A percentile compares a stretch with the other conserved stretches of the same genome.
phyloP scores from a whole-genome alignment of 768 basidiomycete genomes.

The Suillus sp. region DNA sequence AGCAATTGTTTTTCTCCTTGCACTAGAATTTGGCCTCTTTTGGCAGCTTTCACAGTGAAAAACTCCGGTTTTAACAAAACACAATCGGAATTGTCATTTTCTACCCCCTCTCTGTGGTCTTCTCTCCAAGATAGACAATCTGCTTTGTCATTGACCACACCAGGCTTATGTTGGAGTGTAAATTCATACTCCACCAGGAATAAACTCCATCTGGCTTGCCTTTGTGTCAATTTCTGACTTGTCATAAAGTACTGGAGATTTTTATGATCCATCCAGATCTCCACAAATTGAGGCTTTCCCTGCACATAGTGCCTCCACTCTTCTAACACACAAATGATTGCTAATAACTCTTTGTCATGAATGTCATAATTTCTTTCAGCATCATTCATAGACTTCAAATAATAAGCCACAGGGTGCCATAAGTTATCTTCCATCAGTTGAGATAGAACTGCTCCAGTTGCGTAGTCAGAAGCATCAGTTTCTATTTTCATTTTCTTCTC shows the following conservation, averaged over 20 bases:
- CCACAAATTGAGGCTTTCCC: neutral
- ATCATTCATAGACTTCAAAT: constrained; percentile 26
- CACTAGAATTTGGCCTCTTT: too few relatives aligned
- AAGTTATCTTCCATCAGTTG: constrained; percentile 5
- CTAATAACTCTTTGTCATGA: constrained; percentile 30
- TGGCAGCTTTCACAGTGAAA: too few relatives aligned
- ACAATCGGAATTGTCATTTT: neutral
- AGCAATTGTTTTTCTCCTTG: too few relatives aligned
- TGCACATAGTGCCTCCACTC: constrained; percentile 2
- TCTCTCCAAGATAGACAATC: neutral
- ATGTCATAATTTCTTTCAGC: constrained; percentile 45
- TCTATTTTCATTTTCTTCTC: neutral
- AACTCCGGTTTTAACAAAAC: neutral
- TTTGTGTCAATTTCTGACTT: constrained; percentile 23
- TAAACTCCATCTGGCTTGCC: neutral
- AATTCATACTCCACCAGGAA: neutral
- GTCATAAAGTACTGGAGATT: constrained; percentile 41
- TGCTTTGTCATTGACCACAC: neutral
- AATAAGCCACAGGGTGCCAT: constrained; percentile 34
- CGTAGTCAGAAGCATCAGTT: constrained; percentile 8
- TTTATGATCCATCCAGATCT: constrained; percentile 32
- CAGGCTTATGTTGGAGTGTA: neutral
- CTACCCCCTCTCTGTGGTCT: neutral
- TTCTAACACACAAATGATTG: neutral
- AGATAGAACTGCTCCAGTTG: neutral